Evolutionary conservation across 2,329 filamentous ascomycete species (phyloP), one percentile per base, ranked within the genome.

Genomic region (Aspergillus eucalypticola): DNA sequence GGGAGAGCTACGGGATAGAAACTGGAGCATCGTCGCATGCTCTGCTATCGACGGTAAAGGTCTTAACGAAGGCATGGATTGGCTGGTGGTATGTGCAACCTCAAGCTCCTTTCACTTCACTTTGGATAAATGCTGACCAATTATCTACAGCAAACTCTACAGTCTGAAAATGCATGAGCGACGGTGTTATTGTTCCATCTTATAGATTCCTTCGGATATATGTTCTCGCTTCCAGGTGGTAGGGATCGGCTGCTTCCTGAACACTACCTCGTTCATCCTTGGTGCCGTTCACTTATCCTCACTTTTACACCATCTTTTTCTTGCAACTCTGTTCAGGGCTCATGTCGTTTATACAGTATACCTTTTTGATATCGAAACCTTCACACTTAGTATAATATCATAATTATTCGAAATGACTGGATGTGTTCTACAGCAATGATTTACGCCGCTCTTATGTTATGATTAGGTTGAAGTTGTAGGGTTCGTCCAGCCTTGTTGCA

Each of bases 21-120:
- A 98, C 83, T 99, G 95, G 95, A 98, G 92, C 78, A 99, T 99
- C 74, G 92, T 99, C 75, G 94, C 93, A 21, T 99, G 95, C 78
- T 96, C 91, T 67, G 95, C 95, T 13, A 94, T 99, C 59, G 95
- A 97, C 74, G 95, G 95, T 46, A 90, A 90, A 71, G 95, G 95
- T 75, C 91, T 99, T 48, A 91, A 89, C 64, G 95, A 99, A 79
- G 95, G 95, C 61, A 99, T 99, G 95, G 95, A 99, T 78, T 99
- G 95, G 95, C 82, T 99, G 74, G 92, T 96, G 83, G 91, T 94
- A 79, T 79, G 83, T 83, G 58, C 52, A 39, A 15, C 46, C 50
- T n/a, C 25, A 46, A 39, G 27, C 23, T 25, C 5, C 8, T 51
- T 29, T 5, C 2, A 21, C 56, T 17, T 21, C 39, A 35, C 2